phyloP scores from a whole-genome alignment of 345 rosid genomes.

The Aquilaria yunnanensis region DNA sequence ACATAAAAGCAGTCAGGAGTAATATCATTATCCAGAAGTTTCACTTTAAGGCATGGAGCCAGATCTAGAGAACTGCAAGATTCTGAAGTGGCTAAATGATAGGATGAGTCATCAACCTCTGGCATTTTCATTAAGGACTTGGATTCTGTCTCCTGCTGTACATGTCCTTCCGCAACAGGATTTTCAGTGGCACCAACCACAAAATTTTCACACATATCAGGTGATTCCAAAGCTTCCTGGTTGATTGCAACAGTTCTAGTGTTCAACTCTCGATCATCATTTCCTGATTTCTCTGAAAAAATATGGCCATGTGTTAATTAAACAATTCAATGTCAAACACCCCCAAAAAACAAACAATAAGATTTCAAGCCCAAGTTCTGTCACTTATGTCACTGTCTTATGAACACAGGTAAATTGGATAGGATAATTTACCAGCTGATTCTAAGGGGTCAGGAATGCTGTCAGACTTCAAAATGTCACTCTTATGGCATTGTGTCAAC shows the following conservation, averaged over 20 bases:
- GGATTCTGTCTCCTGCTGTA: constrained; percentile 1
- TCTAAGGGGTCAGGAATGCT: constrained; percentile 5
- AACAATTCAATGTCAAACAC: too few species aligned
- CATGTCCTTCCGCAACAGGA: constrained; percentile 4
- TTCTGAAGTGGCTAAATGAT: not conserved
- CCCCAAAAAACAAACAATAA: too few species aligned
- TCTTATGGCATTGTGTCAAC: constrained; percentile 3
- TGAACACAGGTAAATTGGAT: not conserved
- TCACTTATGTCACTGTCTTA: too few species aligned
- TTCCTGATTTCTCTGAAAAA: too few species aligned
- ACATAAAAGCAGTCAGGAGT: constrained; percentile 6
- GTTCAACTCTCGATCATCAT: too few species aligned
- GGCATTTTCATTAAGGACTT: not conserved
- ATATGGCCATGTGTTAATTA: too few species aligned
- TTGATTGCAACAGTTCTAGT: too few species aligned
- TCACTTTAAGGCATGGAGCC: constrained; percentile 5
- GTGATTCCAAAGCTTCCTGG: too few species aligned
- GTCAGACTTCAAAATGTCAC: not conserved
- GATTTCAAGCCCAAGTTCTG: too few species aligned
- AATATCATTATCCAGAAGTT: constrained; percentile 2
- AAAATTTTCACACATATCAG: not conserved
- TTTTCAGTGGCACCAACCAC: not conserved
- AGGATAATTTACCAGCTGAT: constrained; percentile 17
- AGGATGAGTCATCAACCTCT: not conserved
- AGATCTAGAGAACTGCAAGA: too few species aligned